Base-by-base conservation (phyloP, 192 early-diverging fungal species). In the Entophlyctis luteolus region DNA sequence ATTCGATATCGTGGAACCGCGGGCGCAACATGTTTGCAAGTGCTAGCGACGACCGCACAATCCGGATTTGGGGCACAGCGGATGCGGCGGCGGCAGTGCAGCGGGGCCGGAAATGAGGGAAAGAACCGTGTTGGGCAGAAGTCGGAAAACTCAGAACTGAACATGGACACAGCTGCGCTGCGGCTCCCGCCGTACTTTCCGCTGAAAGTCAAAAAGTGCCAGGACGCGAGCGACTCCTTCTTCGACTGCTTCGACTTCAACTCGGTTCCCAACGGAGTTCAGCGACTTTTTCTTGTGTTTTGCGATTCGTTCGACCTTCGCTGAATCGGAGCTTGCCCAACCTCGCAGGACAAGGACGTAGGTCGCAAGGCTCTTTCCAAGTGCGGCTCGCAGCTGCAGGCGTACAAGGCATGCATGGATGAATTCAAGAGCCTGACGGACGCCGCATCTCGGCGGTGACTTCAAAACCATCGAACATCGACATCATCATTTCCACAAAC, bases 11-110 rank as follows among this genome's bases (percentile, higher is more conserved):
- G 4, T 93, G 91, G 91, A 88, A 81, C 65, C 80, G 86, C 10
- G 72, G 77, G 48, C 79, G 77, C 3, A 80, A 83, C 35, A 83
- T 90, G 74, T 88, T 93, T 82, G 92, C 87, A 0, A 87, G 87
- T 27, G 91, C 88, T 2, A 89, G 88, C 47, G 92, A 94, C 62
- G 92, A 94, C 58, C 67, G 82, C 27, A 90, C 89, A 8, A 90
- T 94, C 49, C 84, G 90, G 63, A 81, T 93, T 75, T 93, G 83
- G 83, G 62, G 59, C 42, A 16, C 20, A 16, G 42, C 20, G 20
- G 20, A 12, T 0, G 20, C 42, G 20, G 42, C 42, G 20, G 20
- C 14, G 20, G 42, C 42, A 12, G n/a, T n/a, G n/a, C n/a, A n/a
- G n/a, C n/a, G n/a, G n/a, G n/a, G n/a, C n/a, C n/a, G n/a, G n/a